Base-by-base conservation (phyloP, 2,329 filamentous ascomycete genomes). In the Colletotrichum filicis region DNA sequence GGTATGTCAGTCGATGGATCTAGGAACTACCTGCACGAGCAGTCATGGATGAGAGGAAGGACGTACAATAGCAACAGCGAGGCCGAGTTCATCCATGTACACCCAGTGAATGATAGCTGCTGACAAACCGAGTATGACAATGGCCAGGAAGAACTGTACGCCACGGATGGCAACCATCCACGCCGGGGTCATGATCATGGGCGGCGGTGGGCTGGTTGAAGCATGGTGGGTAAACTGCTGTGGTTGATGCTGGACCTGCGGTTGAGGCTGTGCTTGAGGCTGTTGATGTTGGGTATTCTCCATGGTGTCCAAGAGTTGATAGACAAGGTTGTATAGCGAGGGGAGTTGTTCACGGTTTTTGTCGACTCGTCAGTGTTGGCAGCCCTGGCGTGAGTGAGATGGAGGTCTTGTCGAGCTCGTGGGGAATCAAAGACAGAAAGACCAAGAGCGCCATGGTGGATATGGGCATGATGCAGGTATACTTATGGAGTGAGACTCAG, bases 91-190 rank as follows among this genome's bases (percentile, higher is more conserved):
- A 64, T 85, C 81, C 35, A 83, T 78, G 71, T 85, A 85, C 9
- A 80, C 76, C 5, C 79, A 82, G 72, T 84, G 81, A 49, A 87
- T 85, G 70, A 86, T 78, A 66, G 79, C 77, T 1, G 77, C 86
- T 3, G 85, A 79, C 52, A 87, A 76, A n/a, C 76, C 85, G n/a
- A 88, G 76, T 30, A 86, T 79, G 28, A 86, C 75, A 49, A 88
- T 42, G 2, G 85, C 80, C 16, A 88, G 11, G 32, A 87, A 62
- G 62, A 85, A 76, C 73, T 87, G 85, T 52, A 82, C 74, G 19
- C 81, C 79, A 11, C 85, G 84, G 28, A 85, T 61, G 22, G 81
- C 79, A 30, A 83, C 77, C n/a, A 88, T 76, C 85, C 86, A 87
- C 22, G 77, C 66, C 9, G 86, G 85, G 26, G 85, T 82, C 42